Evolutionary conservation across 257 asterid genomes (phyloP), one percentile per base, ranked within the genome.

Genomic region (Catharanthus roseus): DNA sequence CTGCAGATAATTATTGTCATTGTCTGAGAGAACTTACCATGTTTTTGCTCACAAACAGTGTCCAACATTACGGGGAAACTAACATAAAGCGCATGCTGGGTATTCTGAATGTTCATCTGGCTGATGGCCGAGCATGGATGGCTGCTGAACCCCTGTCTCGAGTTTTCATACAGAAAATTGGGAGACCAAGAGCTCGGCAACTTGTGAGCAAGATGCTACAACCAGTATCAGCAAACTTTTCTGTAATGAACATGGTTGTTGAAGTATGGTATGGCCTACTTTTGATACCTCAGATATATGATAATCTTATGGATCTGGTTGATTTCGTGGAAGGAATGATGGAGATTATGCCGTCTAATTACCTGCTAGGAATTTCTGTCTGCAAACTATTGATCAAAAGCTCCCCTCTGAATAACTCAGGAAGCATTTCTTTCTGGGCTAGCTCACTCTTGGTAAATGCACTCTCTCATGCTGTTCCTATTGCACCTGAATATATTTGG

Each of bases 401-500:
- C 16, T 29, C 71, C 53, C 39, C 73, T 34, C 66, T 55, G 5
- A 69, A 53, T 12, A 21, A 51, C 26, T 58, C 83, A 10, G 53
- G 69, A 41, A 75, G 77, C 9, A 64, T 77, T 53, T 75, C 75
- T 55, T 84, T 84, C 55, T 84, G 88, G 86, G 86, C 83, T 61
- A 55, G 86, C 68, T 73, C 83, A 33, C 81, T 82, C 19, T 54
- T 84, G 74, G 78, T 76, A n/a, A 82, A 69, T 67, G 79, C 86
- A 36, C 75, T 82, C 18, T 79, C 75, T 54, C 85, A 77, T 53
- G 85, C 85, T 50, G 81, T 84, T 70, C 88, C 88, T 0, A 42
- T 84, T 34, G 88, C 88, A 21, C 82, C 86, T 19, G 88, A 84
- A 45, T 65, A 69, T 12, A 74, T 63, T 26, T 84, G 88, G 86